These are phyloP conservation scores for Blepharisma japonicum DNA, from an alignment of 73 alveolate species.

Conservation along the genomic window DNA sequence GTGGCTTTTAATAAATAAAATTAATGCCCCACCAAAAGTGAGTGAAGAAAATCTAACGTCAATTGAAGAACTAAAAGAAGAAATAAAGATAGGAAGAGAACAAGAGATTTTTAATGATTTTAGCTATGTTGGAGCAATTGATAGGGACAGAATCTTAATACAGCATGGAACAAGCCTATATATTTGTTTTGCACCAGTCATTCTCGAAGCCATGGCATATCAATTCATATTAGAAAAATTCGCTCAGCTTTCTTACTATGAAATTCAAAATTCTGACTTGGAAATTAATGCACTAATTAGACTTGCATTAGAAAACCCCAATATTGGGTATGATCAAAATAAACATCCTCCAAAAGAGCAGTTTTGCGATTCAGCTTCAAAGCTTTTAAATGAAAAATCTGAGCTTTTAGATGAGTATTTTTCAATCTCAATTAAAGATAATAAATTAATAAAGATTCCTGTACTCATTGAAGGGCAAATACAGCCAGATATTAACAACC, in stretches of 20 bases:
- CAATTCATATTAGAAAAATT: slow-evolving; percentile 19
- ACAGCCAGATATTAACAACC: slow-evolving; percentile 53
- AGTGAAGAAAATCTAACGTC: slow-evolving; percentile 34
- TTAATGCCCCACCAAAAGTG: neutral
- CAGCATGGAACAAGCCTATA: slow-evolving; percentile 43
- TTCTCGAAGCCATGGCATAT: neutral
- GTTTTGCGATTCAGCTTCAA: slow-evolving; percentile 29
- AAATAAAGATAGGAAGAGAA: neutral
- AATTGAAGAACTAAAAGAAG: slow-evolving; percentile 25
- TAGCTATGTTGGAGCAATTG: slow-evolving; percentile 48
- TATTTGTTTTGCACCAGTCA: slow-evolving; percentile 37
- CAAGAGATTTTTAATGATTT: slow-evolving; percentile 35
- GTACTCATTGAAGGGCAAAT: slow-evolving; percentile 42
- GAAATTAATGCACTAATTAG: slow-evolving; percentile 26
- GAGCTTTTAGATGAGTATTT: slow-evolving; percentile 43
- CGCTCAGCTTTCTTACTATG: slow-evolving; percentile 30
- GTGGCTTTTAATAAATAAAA: slow-evolving; percentile 25
- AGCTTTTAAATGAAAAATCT: slow-evolving; percentile 35
- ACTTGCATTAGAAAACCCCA: slow-evolving; percentile 43
- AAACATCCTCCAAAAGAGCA: slow-evolving; percentile 39
- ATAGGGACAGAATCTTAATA: slow-evolving; percentile 44
- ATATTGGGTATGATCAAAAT: slow-evolving; percentile 38
- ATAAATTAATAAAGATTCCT: slow-evolving; percentile 44
- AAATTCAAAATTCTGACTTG: slow-evolving; percentile 33
- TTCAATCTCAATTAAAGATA: slow-evolving; percentile 35